phyloP scores from a whole-genome alignment of 805 yeast species.

The Millerago galiae region DNA sequence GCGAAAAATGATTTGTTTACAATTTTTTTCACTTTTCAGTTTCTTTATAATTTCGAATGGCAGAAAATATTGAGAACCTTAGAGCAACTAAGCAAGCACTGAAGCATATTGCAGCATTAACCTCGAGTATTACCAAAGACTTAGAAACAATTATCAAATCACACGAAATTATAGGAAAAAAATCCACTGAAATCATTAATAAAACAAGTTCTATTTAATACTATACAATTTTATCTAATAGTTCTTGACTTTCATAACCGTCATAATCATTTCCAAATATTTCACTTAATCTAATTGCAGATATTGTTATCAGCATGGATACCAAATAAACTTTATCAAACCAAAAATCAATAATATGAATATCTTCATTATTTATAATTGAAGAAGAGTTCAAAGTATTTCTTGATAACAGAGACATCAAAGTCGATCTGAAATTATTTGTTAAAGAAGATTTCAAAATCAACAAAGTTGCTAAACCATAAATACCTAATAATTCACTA shows the following conservation, averaged over 20 bases:
- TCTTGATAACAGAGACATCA: conserved; percentile 25
- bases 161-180: not conserved
- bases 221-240: conserved; percentile 11
- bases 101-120: conserved; percentile 5
- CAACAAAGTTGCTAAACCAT: conserved; percentile 33
- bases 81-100: conserved; percentile 11
- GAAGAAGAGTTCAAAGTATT: conserved; percentile 11
- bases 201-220: not conserved
- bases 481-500: conserved; percentile 33
- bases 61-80: not conserved
- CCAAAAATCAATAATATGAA: conserved; percentile 31
- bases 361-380: conserved; percentile 14
- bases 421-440: conserved; percentile 25
- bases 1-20: not conserved
- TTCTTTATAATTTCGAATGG: not conserved
- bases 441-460: conserved; percentile 35
- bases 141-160: conserved; percentile 2
- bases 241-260: conserved; percentile 16
- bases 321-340: conserved; percentile 32
- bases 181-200: not conserved
- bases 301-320: conserved; percentile 25
- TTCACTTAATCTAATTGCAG: conserved; percentile 18
- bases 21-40: not conserved
- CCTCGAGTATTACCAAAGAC: conserved; percentile 5
- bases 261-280: conserved; percentile 15